Evolutionary conservation across 108 stramenopile species (phyloP), one percentile per base, ranked within the genome.

Genomic region (Chaetoceros tenuissimus): DNA sequence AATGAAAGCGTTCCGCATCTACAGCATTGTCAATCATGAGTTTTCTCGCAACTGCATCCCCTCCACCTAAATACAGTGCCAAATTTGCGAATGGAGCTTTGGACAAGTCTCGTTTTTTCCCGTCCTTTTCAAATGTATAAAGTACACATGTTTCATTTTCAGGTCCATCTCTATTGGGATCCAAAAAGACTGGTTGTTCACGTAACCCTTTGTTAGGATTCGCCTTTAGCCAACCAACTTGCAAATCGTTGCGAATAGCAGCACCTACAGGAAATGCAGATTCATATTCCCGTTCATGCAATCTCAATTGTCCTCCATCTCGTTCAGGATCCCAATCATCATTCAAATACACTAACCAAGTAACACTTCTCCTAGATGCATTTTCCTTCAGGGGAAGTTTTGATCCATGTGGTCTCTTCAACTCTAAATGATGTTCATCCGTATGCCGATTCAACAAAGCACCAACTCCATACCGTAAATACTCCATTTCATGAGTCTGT

Each of bases 401-500:
- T 1, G 51, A 52, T 3, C 51, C 51, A 27, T 52, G 23, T 1
- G 51, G 51, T 2, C 51, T 22, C 24, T 52, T 24, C 5, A 52
- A 26, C 8, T 52, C 51, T 1, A 52, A 22, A 27, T 52, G 51
- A 52, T 52, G 51, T 27, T 52, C 51, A 52, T 52, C 51, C 1
- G 51, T 52, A 52, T 52, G 51, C 2, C 51, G 23, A n/a, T 52
- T 22, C 18, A 52, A 24, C 26, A 22, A 27, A 3, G 51, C 51
- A 24, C 51, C 51, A n/a, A 23, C 3, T 3, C 51, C 51, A 52
- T 52, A 52, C 2, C 51, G 51, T 52, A 52, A 52, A 52, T 26
- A 52, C 24, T 52, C 51, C 51, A 52, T 52, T 27, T 52, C 51
- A 52, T 52, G 51, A n/a, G 51, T 52, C 24, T 52, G 19, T 27